These are phyloP conservation scores for Kitagawia praeruptora DNA, from an alignment of 129 eudicot species.

Conservation along the genomic window DNA sequence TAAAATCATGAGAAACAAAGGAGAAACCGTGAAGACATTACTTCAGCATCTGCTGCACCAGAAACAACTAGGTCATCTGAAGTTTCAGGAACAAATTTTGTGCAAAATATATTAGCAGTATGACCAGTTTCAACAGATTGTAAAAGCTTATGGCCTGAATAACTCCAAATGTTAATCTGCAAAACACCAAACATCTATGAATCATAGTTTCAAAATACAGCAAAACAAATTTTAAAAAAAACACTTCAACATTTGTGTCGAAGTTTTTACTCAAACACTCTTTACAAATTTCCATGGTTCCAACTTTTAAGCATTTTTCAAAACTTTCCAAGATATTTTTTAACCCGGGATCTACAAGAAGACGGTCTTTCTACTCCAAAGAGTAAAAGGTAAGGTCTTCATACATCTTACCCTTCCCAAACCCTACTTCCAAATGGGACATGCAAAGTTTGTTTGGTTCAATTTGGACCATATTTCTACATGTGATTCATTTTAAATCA, in stretches of 20 bases:
- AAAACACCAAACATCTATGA: constrained; percentile 15
- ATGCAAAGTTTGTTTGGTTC: not conserved
- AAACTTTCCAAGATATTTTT: not conserved
- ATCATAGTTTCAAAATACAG: not conserved
- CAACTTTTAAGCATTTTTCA: not conserved
- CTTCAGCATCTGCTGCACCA: constrained; percentile 96
- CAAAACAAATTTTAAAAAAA: not conserved
- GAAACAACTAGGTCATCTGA: constrained; percentile 83
- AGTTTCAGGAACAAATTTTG: constrained; percentile 92
- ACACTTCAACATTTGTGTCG: not conserved
- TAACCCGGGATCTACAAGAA: not conserved
- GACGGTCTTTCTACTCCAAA: not conserved
- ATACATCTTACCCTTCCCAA: not conserved
- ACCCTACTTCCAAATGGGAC: not conserved
- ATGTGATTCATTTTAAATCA: not conserved
- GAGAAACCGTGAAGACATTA: constrained; percentile 24
- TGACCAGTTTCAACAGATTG: constrained; percentile 83
- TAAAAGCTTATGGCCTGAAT: constrained; percentile 57
- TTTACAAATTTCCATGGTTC: not conserved
- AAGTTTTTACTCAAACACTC: not conserved
- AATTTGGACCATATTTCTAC: not conserved
- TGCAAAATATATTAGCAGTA: constrained; percentile 77
- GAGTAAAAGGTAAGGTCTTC: not conserved
- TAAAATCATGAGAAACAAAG: not conserved
- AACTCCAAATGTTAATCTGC: constrained; percentile 87